A percentile compares a stretch with the other conserved stretches of the same genome.
phyloP scores from a whole-genome alignment of 306 rosid genomes.

The Vigna trinervia region DNA sequence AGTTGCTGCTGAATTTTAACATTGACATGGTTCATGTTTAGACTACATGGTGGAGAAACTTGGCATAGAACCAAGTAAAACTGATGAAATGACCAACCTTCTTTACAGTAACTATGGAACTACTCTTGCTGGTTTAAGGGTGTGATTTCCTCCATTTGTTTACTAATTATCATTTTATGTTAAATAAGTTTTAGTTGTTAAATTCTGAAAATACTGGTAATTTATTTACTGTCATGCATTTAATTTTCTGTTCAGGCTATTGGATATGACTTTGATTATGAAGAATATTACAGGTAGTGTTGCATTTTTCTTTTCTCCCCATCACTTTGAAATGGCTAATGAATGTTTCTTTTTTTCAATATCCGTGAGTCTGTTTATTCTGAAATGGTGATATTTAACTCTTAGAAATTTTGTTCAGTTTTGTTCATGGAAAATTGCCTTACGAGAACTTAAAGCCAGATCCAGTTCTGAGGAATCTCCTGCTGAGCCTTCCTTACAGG shows the following conservation, averaged over 20 bases:
- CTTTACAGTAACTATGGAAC: slow-evolving; percentile 91
- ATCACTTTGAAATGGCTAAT: slow-evolving; percentile 1
- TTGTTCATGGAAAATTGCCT: slow-evolving; percentile 94
- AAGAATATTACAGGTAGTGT: slow-evolving; percentile 76
- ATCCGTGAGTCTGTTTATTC: not conserved
- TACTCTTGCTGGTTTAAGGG: slow-evolving; percentile 94
- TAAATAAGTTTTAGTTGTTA: not conserved
- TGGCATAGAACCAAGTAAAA: slow-evolving; percentile 66
- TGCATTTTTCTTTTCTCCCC: not conserved
- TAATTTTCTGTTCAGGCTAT: slow-evolving; percentile 66
- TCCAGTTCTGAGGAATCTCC: slow-evolving; percentile 69
- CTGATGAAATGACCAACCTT: slow-evolving; percentile 60
- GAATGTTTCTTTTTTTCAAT: not conserved
- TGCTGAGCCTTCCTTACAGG: slow-evolving; percentile 71
- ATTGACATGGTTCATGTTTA: slow-evolving; percentile 41
- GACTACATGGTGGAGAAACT: slow-evolving; percentile 88
- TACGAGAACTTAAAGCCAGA: slow-evolving; percentile 85
- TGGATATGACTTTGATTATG: slow-evolving; percentile 89
- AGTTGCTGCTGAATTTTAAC: not conserved
- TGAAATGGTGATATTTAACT: slow-evolving; percentile 5
- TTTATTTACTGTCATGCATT: not conserved
- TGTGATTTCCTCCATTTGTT: slow-evolving; percentile 39
- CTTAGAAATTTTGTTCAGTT: slow-evolving; percentile 45
- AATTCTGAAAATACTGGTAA: not conserved
- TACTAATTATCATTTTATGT: not conserved